Evolutionary conservation across 164 flowering plant species (phyloP), one percentile per base, ranked within the genome.

Genomic region (Euptelea pleiosperma): DNA sequence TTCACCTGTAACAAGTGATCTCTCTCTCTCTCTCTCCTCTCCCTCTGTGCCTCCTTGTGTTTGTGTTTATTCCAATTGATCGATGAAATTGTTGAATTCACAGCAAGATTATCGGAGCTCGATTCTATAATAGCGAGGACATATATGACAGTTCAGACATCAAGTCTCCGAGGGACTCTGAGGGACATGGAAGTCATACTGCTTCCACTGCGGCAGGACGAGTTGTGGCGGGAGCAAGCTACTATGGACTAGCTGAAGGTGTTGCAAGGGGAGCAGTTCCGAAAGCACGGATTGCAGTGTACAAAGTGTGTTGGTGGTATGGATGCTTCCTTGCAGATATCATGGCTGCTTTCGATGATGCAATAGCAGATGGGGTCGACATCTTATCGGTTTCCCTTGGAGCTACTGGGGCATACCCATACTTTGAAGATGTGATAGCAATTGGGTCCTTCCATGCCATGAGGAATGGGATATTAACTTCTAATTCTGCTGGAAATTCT

Each of bases 401-500:
- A 7, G 0, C 37, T 8, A 34, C 8, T 3, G 4, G 0, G 6
- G 39, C 62, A 2, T 0, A 34, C 8, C n/a, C n/a, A n/a, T 72
- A 66, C 39, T 53, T 63, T 15, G 37, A 65, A 8, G 78, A 74
- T 42, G 52, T 73, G 0, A 62, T 71, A 2, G 68, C 81, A 3
- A 74, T 77, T 36, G 77, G 77, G 9, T 37, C 75, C n/a, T 73
- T 70, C 66, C 75, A 76, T 35, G 80, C 80, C 49, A 70, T 73
- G 71, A 70, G 39, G 21, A 6, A 57, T 6, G 73, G 81, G 8
- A 77, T 77, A 0, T 28, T 75, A 44, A 69, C 76, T 21, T 62
- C 74, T 14, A 37, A 8, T 34, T 63, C 72, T 33, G 79, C 76
- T 0, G 74, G 79, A 4, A 75, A 72, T 28, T 33, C 43, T 11